A percentile compares a stretch with the other conserved stretches of the same genome.
Conservation (phyloP, 164 flowering plant genomes). For the Vitis vinifera region DNA sequence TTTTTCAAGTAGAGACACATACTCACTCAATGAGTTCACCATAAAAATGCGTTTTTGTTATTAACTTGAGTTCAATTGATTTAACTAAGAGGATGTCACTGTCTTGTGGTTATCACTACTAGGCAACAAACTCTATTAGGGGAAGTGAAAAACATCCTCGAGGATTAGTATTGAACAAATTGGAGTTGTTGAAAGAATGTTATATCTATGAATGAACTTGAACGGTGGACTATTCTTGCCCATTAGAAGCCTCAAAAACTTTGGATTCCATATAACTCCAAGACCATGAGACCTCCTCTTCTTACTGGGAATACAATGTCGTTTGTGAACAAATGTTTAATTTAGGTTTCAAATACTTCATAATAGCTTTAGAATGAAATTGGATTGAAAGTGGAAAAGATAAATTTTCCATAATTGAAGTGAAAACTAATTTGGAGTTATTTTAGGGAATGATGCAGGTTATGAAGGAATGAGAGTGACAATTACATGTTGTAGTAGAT, state of each 20-base stretch:
- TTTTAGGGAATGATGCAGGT: too few relatives aligned
- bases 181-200: conserved; percentile 19
- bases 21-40: too few relatives aligned
- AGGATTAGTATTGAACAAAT: conserved; percentile 19
- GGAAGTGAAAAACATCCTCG: conserved; percentile 16
- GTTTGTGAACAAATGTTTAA: conserved; percentile 52
- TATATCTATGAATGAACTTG: conserved; percentile 24
- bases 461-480: too few relatives aligned
- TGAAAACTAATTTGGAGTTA: too few relatives aligned
- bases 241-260: conserved; percentile 90
- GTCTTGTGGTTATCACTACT: too few relatives aligned
- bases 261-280: conserved; percentile 92
- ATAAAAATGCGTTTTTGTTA: too few relatives aligned
- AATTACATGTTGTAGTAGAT: too few relatives aligned
- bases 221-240: conserved; percentile 86
- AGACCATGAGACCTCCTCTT: conserved; percentile 76
- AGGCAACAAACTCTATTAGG: too few relatives aligned
- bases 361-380: conserved; percentile 82
- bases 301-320: conserved; percentile 39
- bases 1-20: too few relatives aligned
- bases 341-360: too few relatives aligned
- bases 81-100: neutral
- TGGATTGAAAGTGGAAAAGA: conserved; percentile 60
- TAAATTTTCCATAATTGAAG: too few relatives aligned
- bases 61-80: neutral